These are phyloP conservation scores for Cinnamomum chago DNA, from an alignment of 164 flowering plant genomes.

Conservation along the genomic window DNA sequence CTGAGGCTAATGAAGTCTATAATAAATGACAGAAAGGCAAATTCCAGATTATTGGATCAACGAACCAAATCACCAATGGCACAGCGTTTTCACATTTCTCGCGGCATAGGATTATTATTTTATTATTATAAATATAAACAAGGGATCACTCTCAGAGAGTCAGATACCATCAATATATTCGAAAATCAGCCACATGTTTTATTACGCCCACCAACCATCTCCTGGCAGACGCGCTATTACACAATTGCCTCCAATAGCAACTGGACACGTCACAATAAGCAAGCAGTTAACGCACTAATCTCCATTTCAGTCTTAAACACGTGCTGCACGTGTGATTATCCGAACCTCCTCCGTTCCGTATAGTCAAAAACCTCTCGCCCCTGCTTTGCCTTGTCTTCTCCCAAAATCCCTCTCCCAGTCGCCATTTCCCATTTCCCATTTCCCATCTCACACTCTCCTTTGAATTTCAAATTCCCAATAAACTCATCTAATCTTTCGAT, in stretches of 20 bases:
- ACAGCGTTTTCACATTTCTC: too few relatives aligned
- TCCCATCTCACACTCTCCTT: background rate
- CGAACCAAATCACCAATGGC: too few relatives aligned
- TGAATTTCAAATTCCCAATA: background rate
- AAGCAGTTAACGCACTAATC: background rate
- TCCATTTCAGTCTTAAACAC: background rate
- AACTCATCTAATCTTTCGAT: background rate
- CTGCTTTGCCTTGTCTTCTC: background rate
- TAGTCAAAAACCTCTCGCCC: background rate
- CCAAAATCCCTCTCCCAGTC: background rate
- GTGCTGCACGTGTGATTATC: constrained; percentile 2
- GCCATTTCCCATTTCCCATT: background rate
- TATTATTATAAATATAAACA: too few relatives aligned
- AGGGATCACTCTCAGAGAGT: too few relatives aligned
- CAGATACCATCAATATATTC: too few relatives aligned
- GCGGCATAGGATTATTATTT: too few relatives aligned
- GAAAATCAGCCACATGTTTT: background rate
- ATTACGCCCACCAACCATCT: background rate
- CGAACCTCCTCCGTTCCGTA: background rate
- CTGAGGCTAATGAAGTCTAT: too few relatives aligned
- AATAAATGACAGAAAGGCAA: too few relatives aligned
- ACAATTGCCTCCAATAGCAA: background rate
- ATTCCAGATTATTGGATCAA: too few relatives aligned
- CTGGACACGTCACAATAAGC: background rate
- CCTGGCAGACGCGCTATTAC: background rate